phyloP scores from a whole-genome alignment of 192 early-diverging fungal genomes.

The Chytriomyces hyalinus region DNA sequence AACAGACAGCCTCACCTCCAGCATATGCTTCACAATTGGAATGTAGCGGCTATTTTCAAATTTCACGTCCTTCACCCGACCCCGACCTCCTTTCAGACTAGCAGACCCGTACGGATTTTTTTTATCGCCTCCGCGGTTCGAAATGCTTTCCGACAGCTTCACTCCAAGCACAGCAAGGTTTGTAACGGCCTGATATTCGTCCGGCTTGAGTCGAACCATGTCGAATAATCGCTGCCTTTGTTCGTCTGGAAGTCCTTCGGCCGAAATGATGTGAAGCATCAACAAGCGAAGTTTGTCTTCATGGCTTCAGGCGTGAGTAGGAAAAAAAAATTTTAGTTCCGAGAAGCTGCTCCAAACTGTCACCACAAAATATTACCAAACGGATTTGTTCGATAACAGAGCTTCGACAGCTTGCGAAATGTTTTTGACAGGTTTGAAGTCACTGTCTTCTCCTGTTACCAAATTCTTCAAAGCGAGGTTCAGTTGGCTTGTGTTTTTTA shows the following conservation, averaged over 20 bases:
- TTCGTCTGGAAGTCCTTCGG: slow-evolving; percentile 69
- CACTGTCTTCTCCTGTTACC: slow-evolving; percentile 74
- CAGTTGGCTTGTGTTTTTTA: slow-evolving; percentile 13
- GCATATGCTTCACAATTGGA: slow-evolving; percentile 70
- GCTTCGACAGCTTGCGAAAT: slow-evolving; percentile 2
- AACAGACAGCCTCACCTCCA: slow-evolving; percentile 43
- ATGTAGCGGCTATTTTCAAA: slow-evolving; percentile 79
- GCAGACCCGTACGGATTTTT: slow-evolving; percentile 25
- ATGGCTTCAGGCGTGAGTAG: slow-evolving; percentile 48
- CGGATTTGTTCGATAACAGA: neutral
- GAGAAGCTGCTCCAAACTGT: neutral
- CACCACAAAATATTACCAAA: slow-evolving; percentile 21
- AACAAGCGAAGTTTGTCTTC: slow-evolving; percentile 77
- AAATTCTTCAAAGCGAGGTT: slow-evolving; percentile 51
- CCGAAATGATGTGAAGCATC: slow-evolving; percentile 76
- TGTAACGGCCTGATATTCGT: slow-evolving; percentile 76
- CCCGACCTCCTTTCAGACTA: slow-evolving; percentile 36
- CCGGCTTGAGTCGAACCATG: slow-evolving; percentile 63
- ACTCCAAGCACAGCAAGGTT: slow-evolving; percentile 77
- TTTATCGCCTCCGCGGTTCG: slow-evolving; percentile 35
- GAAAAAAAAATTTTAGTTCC: neutral
- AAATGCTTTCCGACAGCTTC: slow-evolving; percentile 61
- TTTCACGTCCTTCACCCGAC: slow-evolving; percentile 58
- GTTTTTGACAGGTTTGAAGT: slow-evolving; percentile 53
- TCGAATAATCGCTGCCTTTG: slow-evolving; percentile 72